A percentile compares a stretch with the other conserved stretches of the same genome.
These are phyloP conservation scores for Avena insularis DNA, from an alignment of 176 grass and related monocot genomes.

Conservation along the genomic window DNA sequence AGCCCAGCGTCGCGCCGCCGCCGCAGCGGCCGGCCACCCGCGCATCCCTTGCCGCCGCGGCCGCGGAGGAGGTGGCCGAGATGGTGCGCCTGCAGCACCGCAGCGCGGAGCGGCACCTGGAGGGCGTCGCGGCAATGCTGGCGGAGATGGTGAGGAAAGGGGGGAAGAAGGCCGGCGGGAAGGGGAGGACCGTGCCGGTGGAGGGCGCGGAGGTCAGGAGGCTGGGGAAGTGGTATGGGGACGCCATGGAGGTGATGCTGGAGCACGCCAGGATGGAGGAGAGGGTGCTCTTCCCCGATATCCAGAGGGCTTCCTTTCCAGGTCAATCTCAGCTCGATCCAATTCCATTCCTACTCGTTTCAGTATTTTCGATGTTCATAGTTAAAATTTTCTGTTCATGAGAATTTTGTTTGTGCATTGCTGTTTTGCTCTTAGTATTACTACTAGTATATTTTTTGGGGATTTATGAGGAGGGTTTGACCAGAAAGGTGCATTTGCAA, in stretches of 20 bases:
- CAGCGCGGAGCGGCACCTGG: slow-evolving; percentile 82
- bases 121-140: slow-evolving; percentile 63
- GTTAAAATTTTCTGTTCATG: not conserved
- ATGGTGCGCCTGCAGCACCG: slow-evolving; percentile 81
- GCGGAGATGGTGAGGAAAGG: slow-evolving; percentile 68
- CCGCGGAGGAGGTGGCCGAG: slow-evolving; percentile 64
- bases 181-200: slow-evolving; percentile 37
- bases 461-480: slow-evolving; percentile 31
- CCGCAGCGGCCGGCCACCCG: slow-evolving; percentile 14
- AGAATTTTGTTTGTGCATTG: not conserved
- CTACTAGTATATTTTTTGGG: not conserved
- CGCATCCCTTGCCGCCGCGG: slow-evolving; percentile 35
- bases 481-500: not conserved
- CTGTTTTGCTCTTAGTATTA: not conserved
- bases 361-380: not conserved
- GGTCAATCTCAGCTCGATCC: slow-evolving; percentile 44
- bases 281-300: slow-evolving; percentile 75
- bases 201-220: slow-evolving; percentile 71
- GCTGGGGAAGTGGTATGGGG: slow-evolving; percentile 73
- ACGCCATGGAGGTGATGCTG: slow-evolving; percentile 88
- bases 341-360: not conserved
- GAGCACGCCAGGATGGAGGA: slow-evolving; percentile 99
- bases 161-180: slow-evolving; percentile 59
- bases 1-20: slow-evolving; percentile 61
- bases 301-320: slow-evolving; percentile 72